phyloP scores from a whole-genome alignment of 495 filamentous ascomycete genomes.

The Trichoderma reesei region DNA sequence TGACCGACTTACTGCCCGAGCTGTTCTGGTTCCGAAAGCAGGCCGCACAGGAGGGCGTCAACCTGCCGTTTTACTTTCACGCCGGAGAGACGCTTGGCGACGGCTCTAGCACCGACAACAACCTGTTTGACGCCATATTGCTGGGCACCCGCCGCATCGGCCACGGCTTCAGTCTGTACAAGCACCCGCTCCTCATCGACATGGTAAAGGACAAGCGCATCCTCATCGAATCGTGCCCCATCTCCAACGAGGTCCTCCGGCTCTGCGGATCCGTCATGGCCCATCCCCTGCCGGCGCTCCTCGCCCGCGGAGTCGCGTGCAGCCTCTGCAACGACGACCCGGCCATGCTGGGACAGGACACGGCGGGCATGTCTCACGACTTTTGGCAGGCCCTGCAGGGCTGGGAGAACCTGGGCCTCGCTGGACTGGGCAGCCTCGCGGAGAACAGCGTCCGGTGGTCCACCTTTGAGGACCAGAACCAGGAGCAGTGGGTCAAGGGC shows the following conservation, averaged over 20 bases:
- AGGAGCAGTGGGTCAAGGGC: constrained; percentile 58
- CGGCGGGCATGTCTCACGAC: constrained; percentile 70
- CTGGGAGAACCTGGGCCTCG: constrained; percentile 75
- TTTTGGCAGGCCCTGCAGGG: constrained; percentile 88
- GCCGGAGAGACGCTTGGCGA: constrained; percentile 79
- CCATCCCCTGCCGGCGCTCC: constrained; percentile 72
- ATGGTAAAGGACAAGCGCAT: constrained; percentile 82
- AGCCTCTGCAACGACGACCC: constrained; percentile 80
- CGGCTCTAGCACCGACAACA: constrained; percentile 65
- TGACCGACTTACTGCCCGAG: constrained; percentile 68
- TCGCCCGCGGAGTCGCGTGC: constrained; percentile 73
- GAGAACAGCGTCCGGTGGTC: constrained; percentile 91
- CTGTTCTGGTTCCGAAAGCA: constrained; percentile 88
- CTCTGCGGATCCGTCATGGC: constrained; percentile 65
- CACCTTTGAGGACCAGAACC: constrained; percentile 67
- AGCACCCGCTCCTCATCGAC: constrained; percentile 81
- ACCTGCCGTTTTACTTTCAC: constrained; percentile 95
- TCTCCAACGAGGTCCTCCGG: constrained; percentile 64
- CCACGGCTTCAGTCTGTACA: constrained; percentile 78
- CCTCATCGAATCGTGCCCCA: constrained; percentile 76
- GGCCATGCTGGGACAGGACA: constrained; percentile 67
- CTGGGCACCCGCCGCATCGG: constrained; percentile 83
- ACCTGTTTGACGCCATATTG: constrained; percentile 83
- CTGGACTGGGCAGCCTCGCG: constrained; percentile 71
- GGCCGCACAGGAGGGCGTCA: constrained; percentile 64